These are phyloP conservation scores for Xenosphaeropsis pyriputrescens DNA, from an alignment of 2,329 filamentous ascomycete genomes.

Conservation along the genomic window DNA sequence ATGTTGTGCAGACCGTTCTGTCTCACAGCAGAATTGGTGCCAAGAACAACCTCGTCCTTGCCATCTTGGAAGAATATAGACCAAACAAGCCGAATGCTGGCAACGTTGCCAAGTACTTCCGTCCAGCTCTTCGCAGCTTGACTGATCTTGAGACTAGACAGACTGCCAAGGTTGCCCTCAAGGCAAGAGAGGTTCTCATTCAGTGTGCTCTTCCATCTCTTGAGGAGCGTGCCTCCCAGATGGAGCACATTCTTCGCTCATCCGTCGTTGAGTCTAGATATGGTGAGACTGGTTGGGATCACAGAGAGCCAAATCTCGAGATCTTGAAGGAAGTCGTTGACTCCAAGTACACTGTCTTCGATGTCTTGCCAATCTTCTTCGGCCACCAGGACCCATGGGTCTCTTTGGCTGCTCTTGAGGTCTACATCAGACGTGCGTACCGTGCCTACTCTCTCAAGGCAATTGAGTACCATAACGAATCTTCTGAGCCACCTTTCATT, in stretches of 20 bases:
- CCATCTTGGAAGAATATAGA: slow-evolving; percentile 85
- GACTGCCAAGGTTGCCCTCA: slow-evolving; percentile 88
- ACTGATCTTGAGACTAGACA: slow-evolving; percentile 78
- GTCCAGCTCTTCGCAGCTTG: slow-evolving; percentile 66
- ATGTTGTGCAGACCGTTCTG: slow-evolving; percentile 77
- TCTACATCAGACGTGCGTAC: slow-evolving; percentile 93
- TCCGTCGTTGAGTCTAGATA: slow-evolving; percentile 95
- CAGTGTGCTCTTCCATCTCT: slow-evolving; percentile 92
- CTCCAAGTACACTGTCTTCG: slow-evolving; percentile 96
- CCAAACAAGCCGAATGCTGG: slow-evolving; percentile 86
- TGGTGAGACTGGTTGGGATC: slow-evolving; percentile 92
- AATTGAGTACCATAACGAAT: slow-evolving; percentile 71
- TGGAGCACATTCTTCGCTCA: slow-evolving; percentile 96
- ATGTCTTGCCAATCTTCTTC: slow-evolving; percentile 92
- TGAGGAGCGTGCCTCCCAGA: slow-evolving; percentile 86
- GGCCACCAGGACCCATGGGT: slow-evolving; percentile 91
- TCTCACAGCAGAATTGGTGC: slow-evolving; percentile 85
- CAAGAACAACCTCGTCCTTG: slow-evolving; percentile 88
- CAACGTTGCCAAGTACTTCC: slow-evolving; percentile 79
- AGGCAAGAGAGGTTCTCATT: slow-evolving; percentile 93
- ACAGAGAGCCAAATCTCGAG: slow-evolving; percentile 80
- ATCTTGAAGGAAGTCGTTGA: slow-evolving; percentile 96
- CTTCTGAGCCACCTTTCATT: slow-evolving; percentile 57
- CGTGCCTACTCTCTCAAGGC: slow-evolving; percentile 86
- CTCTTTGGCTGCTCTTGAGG: slow-evolving; percentile 80